Evolutionary conservation across 1,284 basidiomycete genomes (phyloP), one percentile per base, ranked within the genome.

Genomic region (Marasmius oreades): DNA sequence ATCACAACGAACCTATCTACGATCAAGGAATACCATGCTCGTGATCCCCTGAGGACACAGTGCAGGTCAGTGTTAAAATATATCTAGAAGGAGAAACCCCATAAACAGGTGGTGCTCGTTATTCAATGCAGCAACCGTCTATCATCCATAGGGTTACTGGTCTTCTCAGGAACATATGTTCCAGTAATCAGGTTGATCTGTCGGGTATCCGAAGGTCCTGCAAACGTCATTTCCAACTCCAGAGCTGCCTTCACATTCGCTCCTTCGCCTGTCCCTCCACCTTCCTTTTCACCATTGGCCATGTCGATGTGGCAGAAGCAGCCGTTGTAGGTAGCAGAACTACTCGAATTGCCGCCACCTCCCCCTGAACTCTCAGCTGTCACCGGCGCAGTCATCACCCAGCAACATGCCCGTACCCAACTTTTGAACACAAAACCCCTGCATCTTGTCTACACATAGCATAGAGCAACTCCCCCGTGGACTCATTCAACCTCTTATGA

Each of bases 401-500:
- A 0, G 93, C 92, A 31, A 94, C 92, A 65, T 94, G 94, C 22
- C 95, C 95, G 62, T 97, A 61, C 7, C 60, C 60, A 22, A 61
- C 52, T n/a, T 59, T 44, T 23, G 46, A 50, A 4, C 51, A 53
- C 22, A 61, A 44, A 11, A 39, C 47, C 23, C 28, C 53, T 36
- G 57, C 83, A 70, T 95, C 85, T 1, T 81, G 86, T 60, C 90
- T 86, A 62, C 89, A 92, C 61, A 93, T 75, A 0, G 86, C 83
- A 70, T 81, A 97, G 42, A 97, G 71, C 75, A 96, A 77, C 72
- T 96, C 93, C n/a, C 93, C 93, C 3, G 87, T 80, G 2, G 86
- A 76, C 61, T 85, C 84, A 64, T 92, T 90, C 61, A 91, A 72
- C 52, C 85, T 77, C 5, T 73, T 70, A 67, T 95, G 85, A 62